A percentile compares a stretch with the other conserved stretches of the same genome.
These are phyloP conservation scores for Turritis glabra DNA, from an alignment of 345 rosid genomes.

Conservation along the genomic window DNA sequence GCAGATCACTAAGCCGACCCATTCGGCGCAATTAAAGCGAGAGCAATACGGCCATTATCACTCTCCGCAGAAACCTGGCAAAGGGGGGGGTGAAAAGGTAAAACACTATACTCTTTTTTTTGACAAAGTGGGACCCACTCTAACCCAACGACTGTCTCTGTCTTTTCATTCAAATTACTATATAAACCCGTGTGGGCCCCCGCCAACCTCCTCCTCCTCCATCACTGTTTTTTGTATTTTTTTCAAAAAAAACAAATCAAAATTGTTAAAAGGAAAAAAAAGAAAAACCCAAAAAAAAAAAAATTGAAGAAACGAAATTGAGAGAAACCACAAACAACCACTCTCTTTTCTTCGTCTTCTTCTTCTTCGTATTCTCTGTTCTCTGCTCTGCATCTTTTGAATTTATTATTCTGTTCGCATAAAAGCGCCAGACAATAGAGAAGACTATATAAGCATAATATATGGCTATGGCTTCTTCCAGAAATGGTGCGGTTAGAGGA, in stretches of 20 bases:
- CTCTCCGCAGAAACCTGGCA: background rate
- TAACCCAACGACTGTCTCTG: slow-evolving; percentile 35
- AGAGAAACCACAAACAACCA: background rate
- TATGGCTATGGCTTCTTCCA: slow-evolving; percentile 57
- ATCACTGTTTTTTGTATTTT: background rate
- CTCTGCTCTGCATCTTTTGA: background rate
- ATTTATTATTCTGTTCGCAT: background rate
- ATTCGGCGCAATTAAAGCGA: too few species aligned
- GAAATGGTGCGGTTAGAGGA: slow-evolving; percentile 61
- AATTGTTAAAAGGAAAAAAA: too few species aligned
- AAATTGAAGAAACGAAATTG: background rate
- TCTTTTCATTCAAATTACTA: slow-evolving; percentile 34
- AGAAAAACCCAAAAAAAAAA: too few species aligned
- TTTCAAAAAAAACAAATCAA: too few species aligned
- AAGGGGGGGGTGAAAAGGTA: slow-evolving; percentile 5
- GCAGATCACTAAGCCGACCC: too few species aligned
- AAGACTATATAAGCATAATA: background rate
- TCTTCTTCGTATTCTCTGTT: background rate
- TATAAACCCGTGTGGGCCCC: slow-evolving; percentile 37
- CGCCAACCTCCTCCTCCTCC: slow-evolving; percentile 23
- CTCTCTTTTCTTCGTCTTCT: background rate
- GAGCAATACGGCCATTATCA: too few species aligned
- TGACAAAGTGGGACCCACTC: slow-evolving; percentile 16
- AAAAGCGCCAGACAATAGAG: background rate
- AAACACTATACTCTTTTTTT: background rate